Conservation (phyloP, 164 flowering plant species). For the Berberis vulgaris region DNA sequence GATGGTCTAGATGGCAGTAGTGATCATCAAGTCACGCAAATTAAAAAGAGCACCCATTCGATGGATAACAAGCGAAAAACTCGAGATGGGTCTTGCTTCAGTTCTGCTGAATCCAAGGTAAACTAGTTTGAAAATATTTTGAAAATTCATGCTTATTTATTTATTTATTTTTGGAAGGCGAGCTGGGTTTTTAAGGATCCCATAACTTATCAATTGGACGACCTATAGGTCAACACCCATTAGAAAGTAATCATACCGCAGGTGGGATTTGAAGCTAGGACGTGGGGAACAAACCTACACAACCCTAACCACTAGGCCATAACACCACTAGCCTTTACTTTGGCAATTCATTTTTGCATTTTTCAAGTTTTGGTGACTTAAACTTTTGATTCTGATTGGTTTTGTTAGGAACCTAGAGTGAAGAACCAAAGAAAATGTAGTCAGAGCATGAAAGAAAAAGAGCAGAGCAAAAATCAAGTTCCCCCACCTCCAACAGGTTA, state of each 20-base stretch:
- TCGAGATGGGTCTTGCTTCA: slow-evolving; percentile 30
- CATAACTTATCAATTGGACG: no score
- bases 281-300: no score
- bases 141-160: no score
- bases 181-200: no score
- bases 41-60: slow-evolving; percentile 3
- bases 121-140: not conserved
- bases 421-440: slow-evolving; percentile 48
- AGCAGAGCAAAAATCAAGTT: slow-evolving; percentile 16
- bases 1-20: slow-evolving; percentile 23
- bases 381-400: not conserved
- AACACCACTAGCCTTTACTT: no score
- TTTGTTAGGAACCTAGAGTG: slow-evolving; percentile 19
- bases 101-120: slow-evolving; percentile 49
- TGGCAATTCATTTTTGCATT: slow-evolving; percentile 22
- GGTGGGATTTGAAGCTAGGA: no score
- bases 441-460: slow-evolving; percentile 9
- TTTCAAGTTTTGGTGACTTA: not conserved
- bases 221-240: no score
- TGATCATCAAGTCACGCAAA: slow-evolving; percentile 19
- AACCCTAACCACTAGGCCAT: no score
- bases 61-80: slow-evolving; percentile 33
- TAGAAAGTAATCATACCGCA: no score
- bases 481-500: slow-evolving; percentile 33
- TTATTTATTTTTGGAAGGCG: no score